Base-by-base conservation (phyloP, 106 monocot species). In the Dendrobium huoshanense region DNA sequence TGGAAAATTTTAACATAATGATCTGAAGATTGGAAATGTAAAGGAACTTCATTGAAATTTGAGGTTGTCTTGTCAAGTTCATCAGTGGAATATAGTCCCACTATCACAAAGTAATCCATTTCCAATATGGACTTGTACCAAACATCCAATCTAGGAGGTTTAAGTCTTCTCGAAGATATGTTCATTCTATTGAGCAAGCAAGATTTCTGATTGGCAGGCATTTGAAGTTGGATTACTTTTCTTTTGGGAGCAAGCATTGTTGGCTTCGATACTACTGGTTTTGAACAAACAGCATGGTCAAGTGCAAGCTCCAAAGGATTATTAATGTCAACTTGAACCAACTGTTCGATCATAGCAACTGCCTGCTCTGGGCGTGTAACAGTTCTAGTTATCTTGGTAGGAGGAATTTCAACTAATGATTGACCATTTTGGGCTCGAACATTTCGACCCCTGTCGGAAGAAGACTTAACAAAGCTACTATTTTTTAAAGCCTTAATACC, bases 91-190 rank as follows among this genome's bases (percentile, higher is more conserved):
- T 84, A 75, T 81, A 90, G 80, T 3, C 96, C 94, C 6, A 87
- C 89, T 82, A 86, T 22, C 67, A 79, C 74, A 85, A 95, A 99
- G 80, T 93, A 99, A 85, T 99, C 92, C 67, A 99, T 80, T 84
- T 99, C 91, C 78, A 99, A 87, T 67, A 99, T 93, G 40, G 89
- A 77, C 78, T 73, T 92, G 78, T 89, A 99, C 98, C 98, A 99
- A 27, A 88, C 89, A 85, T 93, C 95, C 70, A 99, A 54, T 80
- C 72, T 99, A 75, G 95, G 89, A 43, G 91, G 92, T 58, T 87
- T 92, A 74, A 93, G 77, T 80, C 92, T 92, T 82, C 85, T 89
- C 27, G 68, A 22, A 51, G 51, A 61, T 45, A 80, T 18, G 25
- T 77, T 77, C 78, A 47, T 54, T 74, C 79, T 91, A 33, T 77